These are phyloP conservation scores for Schoenoplectus triqueter DNA, from an alignment of 202 grass and related monocot species.

Conservation along the genomic window DNA sequence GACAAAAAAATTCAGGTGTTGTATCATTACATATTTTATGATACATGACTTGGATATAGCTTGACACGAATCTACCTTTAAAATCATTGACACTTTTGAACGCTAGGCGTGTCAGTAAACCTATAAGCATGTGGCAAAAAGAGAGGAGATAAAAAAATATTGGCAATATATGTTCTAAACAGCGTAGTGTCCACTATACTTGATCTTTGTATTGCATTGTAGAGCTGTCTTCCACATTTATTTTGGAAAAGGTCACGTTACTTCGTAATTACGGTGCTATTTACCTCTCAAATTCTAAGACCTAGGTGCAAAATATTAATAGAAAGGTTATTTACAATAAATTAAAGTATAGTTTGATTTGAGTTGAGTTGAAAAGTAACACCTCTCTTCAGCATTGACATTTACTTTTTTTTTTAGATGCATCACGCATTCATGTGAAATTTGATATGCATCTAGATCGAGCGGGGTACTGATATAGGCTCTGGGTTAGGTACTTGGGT, in stretches of 20 bases:
- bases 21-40: background rate
- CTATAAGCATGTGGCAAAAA: constrained; percentile 2
- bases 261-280: background rate
- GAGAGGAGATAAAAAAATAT: background rate
- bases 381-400: too few relatives aligned
- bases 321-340: background rate
- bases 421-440: too few relatives aligned
- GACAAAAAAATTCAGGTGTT: background rate
- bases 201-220: constrained; percentile 3
- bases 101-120: background rate
- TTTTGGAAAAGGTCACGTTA: background rate
- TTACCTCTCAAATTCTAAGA: background rate
- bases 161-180: background rate
- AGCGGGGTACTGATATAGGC: too few relatives aligned
- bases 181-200: background rate
- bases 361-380: too few relatives aligned
- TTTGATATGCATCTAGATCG: too few relatives aligned
- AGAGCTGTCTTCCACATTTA: background rate
- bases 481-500: too few relatives aligned
- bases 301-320: background rate
- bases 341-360: background rate
- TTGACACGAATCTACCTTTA: background rate
- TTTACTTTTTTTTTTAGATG: too few relatives aligned
- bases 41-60: constrained; percentile 8
- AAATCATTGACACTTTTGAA: background rate